These are phyloP conservation scores for Aspergillus viridinutans DNA, from an alignment of 2,329 filamentous ascomycete species.

Conservation along the genomic window DNA sequence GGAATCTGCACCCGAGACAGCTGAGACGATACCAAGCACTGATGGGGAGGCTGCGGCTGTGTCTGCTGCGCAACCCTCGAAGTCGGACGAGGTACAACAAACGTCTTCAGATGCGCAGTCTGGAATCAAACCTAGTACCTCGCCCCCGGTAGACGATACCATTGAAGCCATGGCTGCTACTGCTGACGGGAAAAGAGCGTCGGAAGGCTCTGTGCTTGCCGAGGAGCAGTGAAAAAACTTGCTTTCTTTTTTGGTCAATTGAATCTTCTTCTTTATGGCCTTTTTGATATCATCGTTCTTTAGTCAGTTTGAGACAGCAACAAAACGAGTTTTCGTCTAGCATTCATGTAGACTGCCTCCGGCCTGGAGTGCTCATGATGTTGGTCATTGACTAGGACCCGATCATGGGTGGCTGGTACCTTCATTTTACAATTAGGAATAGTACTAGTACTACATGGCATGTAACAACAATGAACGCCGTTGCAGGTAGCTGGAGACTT, in stretches of 20 bases:
- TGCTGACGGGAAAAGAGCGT: slow-evolving; percentile 24
- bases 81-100: neutral
- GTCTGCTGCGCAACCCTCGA: neutral
- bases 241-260: neutral
- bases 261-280: neutral
- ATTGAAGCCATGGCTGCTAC: slow-evolving; percentile 21
- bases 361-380: neutral
- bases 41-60: neutral
- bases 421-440: neutral
- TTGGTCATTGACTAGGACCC: neutral
- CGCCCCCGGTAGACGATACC: slow-evolving; percentile 15
- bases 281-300: neutral
- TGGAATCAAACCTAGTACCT: neutral
- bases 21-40: slow-evolving; percentile 4
- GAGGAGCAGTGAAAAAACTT: neutral
- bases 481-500: neutral
- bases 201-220: slow-evolving; percentile 13
- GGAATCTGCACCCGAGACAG: neutral
- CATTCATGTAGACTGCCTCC: neutral
- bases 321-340: neutral
- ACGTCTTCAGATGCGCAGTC: neutral
- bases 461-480: neutral
- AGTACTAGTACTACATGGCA: neutral
- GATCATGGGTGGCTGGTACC: neutral
- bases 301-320: neutral